Percentiles rank a stretch among this genome's conserved stretches.
phyloP scores from a whole-genome alignment of 2,329 filamentous ascomycete species.

The Fusarium protoensiforme region DNA sequence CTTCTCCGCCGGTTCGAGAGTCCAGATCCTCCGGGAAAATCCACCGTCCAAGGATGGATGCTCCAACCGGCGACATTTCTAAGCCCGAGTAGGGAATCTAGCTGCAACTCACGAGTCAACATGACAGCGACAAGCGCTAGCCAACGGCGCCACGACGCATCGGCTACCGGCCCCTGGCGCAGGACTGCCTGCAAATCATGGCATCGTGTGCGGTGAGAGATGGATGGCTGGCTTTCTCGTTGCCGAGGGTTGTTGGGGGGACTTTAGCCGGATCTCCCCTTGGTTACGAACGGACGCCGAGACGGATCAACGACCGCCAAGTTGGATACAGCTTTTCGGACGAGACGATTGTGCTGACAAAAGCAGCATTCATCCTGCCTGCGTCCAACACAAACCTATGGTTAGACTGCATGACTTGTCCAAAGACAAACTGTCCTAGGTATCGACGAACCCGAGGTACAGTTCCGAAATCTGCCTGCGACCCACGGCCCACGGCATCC shows the following conservation, averaged over 20 bases:
- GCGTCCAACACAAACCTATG: not conserved
- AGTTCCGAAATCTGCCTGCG: conserved; percentile 2
- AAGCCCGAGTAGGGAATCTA: conserved; percentile 3
- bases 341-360: conserved; percentile 9
- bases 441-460: not conserved
- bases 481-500: not conserved
- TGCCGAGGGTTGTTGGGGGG: conserved; percentile 7
- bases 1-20: conserved; percentile 14
- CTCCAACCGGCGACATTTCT: conserved; percentile 8
- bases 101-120: conserved; percentile 6
- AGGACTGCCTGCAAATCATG: not conserved
- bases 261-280: conserved; percentile 23
- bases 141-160: conserved; percentile 34
- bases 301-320: conserved; percentile 27
- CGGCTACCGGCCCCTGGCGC: conserved; percentile 14
- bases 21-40: conserved; percentile 12
- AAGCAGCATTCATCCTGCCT: conserved; percentile 1
- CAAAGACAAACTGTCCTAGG: conserved; percentile 1
- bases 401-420: conserved; percentile 7
- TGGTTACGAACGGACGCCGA: conserved; percentile 4
- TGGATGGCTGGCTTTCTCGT: not conserved
- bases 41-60: not conserved
- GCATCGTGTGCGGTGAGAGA: conserved; percentile 15
- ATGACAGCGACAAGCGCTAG: conserved; percentile 13
- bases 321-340: conserved; percentile 12